Percentiles rank a stretch among this genome's conserved stretches.
These are phyloP conservation scores for Cydonia oblonga DNA, from an alignment of 331 rosid species.

Conservation along the genomic window DNA sequence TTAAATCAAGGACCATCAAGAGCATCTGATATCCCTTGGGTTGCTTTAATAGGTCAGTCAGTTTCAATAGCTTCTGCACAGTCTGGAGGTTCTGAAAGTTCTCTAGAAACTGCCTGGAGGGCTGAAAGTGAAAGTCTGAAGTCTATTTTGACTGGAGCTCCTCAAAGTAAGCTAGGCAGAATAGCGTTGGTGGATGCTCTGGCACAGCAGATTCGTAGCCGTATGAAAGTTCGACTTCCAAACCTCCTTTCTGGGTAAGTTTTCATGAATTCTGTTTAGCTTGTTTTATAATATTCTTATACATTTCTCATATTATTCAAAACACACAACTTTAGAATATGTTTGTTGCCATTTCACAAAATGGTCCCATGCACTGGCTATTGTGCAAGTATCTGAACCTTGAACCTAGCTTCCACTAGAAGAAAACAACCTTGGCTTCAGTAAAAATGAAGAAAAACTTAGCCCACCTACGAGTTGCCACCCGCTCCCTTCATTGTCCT, in stretches of 20 bases:
- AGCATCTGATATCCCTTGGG: slow-evolving; percentile 87
- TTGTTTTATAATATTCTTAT: neutral
- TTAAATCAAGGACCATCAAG: slow-evolving; percentile 84
- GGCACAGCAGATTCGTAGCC: slow-evolving; percentile 74
- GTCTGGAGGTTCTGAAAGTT: slow-evolving; percentile 80
- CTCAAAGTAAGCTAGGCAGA: slow-evolving; percentile 95
- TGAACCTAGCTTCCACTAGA: neutral
- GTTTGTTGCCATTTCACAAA: neutral
- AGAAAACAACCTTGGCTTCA: neutral
- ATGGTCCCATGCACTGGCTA: neutral
- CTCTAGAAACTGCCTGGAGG: slow-evolving; percentile 92
- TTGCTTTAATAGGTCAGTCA: slow-evolving; percentile 95
- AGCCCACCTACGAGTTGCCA: neutral
- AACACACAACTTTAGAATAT: neutral
- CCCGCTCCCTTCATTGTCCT: neutral
- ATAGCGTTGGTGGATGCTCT: slow-evolving; percentile 89
- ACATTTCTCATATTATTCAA: neutral
- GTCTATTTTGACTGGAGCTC: slow-evolving; percentile 86
- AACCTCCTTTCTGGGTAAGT: slow-evolving; percentile 77
- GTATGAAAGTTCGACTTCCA: slow-evolving; percentile 90
- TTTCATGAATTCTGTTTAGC: neutral
- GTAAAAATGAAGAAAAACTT: neutral
- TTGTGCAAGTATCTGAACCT: neutral
- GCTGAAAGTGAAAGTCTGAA: slow-evolving; percentile 96
- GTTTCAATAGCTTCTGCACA: slow-evolving; percentile 86